A percentile compares a stretch with the other conserved stretches of the same genome.
phyloP scores from a whole-genome alignment of 2,329 filamentous ascomycete species.

The Xenoacremonium recifei region DNA sequence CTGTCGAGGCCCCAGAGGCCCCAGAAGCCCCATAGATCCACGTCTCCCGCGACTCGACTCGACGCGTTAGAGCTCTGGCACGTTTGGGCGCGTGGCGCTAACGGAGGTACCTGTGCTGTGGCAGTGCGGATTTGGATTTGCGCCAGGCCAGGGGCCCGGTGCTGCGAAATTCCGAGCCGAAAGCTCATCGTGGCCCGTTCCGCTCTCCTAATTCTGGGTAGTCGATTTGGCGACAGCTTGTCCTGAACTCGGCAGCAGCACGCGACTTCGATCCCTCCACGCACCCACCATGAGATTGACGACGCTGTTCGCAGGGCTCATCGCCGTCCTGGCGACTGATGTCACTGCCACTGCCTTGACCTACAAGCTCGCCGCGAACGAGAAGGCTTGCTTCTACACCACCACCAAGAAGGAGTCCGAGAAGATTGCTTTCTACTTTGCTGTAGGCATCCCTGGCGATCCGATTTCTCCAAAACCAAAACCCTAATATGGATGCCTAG shows the following conservation, averaged over 20 bases:
- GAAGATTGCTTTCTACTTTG: conserved; percentile 98
- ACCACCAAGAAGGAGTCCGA: conserved; percentile 72
- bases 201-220: conserved; percentile 11
- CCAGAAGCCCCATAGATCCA: conserved; percentile 2
- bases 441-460: conserved; percentile 56
- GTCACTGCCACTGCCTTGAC: conserved; percentile 88
- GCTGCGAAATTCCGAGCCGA: conserved; percentile 26
- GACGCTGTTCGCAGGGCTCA: conserved; percentile 61
- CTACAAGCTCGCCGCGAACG: conserved; percentile 85
- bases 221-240: conserved; percentile 28
- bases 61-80: conserved; percentile 7
- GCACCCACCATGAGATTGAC: conserved; percentile 60
- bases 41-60: conserved; percentile 1
- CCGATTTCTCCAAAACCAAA: neutral
- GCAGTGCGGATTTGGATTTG: too few species aligned
- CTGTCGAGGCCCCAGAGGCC: too few species aligned
- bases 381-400: conserved; percentile 94
- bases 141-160: conserved; percentile 19
- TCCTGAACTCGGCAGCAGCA: conserved; percentile 25
- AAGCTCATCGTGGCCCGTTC: conserved; percentile 29
- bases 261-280: conserved; percentile 25
- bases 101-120: too few species aligned
- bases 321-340: conserved; percentile 69
- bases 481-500: conserved; percentile 44
- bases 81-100: conserved; percentile 5